Evolutionary conservation across 2,329 filamentous ascomycete genomes (phyloP).

Genomic region (Penicillium decumbens): DNA sequence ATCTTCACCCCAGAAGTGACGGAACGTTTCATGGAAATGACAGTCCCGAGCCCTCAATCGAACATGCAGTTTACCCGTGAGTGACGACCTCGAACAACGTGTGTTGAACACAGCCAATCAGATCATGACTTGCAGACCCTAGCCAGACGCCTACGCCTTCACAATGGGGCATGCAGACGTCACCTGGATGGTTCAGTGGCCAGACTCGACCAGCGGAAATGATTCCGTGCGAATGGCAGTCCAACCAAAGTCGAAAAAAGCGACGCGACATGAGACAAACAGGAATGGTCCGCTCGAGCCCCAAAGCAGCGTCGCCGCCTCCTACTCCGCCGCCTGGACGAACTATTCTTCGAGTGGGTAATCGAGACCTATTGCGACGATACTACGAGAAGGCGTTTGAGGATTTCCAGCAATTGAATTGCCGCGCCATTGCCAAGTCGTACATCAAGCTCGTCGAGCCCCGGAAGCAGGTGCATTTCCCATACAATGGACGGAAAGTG

Average conservation of each 20-base stretch:
- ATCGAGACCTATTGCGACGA: conserved; percentile 24
- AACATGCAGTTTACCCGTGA: conserved; percentile 25
- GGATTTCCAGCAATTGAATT: conserved; percentile 45
- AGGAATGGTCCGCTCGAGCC: conserved; percentile 14
- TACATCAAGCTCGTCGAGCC: conserved; percentile 48
- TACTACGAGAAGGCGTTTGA: conserved; percentile 43
- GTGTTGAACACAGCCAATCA: not conserved
- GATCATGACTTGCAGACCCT: conserved; percentile 4
- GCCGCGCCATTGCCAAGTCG: conserved; percentile 43
- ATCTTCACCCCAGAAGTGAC: conserved; percentile 38
- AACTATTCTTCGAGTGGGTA: conserved; percentile 28
- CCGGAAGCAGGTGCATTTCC: conserved; percentile 46
- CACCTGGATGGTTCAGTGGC: conserved; percentile 24
- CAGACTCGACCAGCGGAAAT: conserved; percentile 20
- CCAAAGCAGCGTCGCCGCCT: conserved; percentile 18
- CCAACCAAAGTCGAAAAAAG: conserved; percentile 25
- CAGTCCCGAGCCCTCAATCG: conserved; percentile 19
- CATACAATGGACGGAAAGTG: conserved; percentile 43
- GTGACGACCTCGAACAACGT: not conserved
- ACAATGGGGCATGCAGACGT: conserved; percentile 13
- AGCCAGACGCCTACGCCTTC: conserved; percentile 4
- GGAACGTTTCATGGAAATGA: conserved; percentile 32
- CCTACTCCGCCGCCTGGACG: conserved; percentile 19
- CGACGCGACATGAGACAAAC: conserved; percentile 21
- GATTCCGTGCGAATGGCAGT: conserved; percentile 33